A percentile compares a stretch with the other conserved stretches of the same genome.
phyloP scores from a whole-genome alignment of 2,329 filamentous ascomycete genomes.

The Pseudodiploospora longispora region DNA sequence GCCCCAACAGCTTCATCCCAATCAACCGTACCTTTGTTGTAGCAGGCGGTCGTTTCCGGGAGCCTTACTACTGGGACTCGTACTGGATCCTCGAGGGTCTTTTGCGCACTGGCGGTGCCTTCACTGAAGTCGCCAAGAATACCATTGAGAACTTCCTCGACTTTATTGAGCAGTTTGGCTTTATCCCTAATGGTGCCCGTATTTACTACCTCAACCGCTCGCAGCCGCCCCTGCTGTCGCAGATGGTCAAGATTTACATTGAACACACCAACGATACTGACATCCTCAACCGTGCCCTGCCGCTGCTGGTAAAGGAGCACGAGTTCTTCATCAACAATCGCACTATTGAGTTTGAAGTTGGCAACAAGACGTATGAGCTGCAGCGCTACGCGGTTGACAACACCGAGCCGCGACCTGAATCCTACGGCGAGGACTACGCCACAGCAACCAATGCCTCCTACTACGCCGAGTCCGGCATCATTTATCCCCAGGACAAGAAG shows the following conservation, averaged over 20 bases:
- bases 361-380: slow-evolving; percentile 42
- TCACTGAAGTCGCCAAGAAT: slow-evolving; percentile 55
- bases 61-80: slow-evolving; percentile 65
- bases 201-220: slow-evolving; percentile 61
- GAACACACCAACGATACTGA: slow-evolving; percentile 56
- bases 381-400: slow-evolving; percentile 54
- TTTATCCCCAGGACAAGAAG: slow-evolving; percentile 43
- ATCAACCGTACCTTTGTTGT: slow-evolving; percentile 63
- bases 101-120: slow-evolving; percentile 55
- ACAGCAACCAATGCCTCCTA: slow-evolving; percentile 60
- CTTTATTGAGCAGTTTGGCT: slow-evolving; percentile 55
- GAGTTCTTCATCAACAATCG: slow-evolving; percentile 56
- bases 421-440: slow-evolving; percentile 56
- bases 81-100: slow-evolving; percentile 62
- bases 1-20: slow-evolving; percentile 57
- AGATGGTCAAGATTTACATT: slow-evolving; percentile 58
- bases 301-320: slow-evolving; percentile 55
- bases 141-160: slow-evolving; percentile 65
- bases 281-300: slow-evolving; percentile 52
- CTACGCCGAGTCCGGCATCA: slow-evolving; percentile 48
- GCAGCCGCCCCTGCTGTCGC: slow-evolving; percentile 56
- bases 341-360: slow-evolving; percentile 42
- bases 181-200: slow-evolving; percentile 61
- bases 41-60: slow-evolving; percentile 61
- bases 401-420: slow-evolving; percentile 59